Evolutionary conservation across 2,329 filamentous ascomycete genomes (phyloP), one percentile per base, ranked within the genome.

Genomic region (Xylariomycetidae sp.): DNA sequence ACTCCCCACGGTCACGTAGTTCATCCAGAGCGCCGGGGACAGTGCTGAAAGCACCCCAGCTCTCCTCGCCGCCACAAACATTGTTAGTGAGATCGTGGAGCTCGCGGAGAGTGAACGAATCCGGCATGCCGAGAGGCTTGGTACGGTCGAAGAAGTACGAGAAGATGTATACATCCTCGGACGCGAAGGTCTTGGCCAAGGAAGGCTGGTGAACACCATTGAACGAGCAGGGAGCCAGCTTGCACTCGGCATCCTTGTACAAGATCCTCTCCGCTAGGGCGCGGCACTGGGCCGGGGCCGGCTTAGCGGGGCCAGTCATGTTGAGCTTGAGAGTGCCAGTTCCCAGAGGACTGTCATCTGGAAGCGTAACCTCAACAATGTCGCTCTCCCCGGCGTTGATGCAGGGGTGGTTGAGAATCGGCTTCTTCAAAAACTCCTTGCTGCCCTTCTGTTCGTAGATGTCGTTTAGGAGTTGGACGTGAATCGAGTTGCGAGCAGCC

Each of bases 61-160:
- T 69, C 13, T 68, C 54, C 57, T 83, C 76, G 19, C 89, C 89
- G 38, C 76, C 75, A 61, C 92, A 98, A 9, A 98, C 93, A 25
- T 82, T 82, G 44, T 79, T 71, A 0, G 92, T 79, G 13, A 96
- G 75, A 40, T 93, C 85, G 53, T 89, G 82, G 53, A 98, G 74
- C 67, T 98, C 92, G 31, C 81, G 76, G 20, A 98, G 68, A 1
- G 89, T 95, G 63, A 96, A 98, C 5, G 85, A 89, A 47, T 95
- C 88, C n/a, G 93, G 92, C 88, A 98, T 96, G 47, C 93, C 93
- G 9, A 98, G 77, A 4, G 88, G 86, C 59, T 85, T 76, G 16
- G 85, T 93, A 52, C 93, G 89, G 68, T 98, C 92, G 65, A 84
- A 95, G 66, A 98, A 98, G 74, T 94, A 98, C 19, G 86, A 94